Evolutionary conservation across 768 basidiomycete species (phyloP).

Genomic region (Dictyophora rubrovolvata): DNA sequence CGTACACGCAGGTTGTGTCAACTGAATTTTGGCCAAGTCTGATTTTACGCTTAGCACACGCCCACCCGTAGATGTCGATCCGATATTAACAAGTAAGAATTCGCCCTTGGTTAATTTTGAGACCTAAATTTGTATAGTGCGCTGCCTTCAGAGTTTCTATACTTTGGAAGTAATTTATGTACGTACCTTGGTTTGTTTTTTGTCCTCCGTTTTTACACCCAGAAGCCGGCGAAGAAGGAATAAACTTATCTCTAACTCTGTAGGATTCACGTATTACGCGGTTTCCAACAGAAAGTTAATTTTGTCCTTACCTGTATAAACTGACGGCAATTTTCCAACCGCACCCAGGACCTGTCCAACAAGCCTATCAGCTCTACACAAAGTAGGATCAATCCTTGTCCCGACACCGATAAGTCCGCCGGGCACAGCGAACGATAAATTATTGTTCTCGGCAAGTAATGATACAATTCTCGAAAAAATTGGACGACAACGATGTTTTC

Average conservation of each 20-base stretch:
- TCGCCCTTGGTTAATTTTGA: conserved; percentile 87
- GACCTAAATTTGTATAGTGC: conserved; percentile 26
- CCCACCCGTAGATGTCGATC: conserved; percentile 94
- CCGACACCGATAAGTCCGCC: conserved; percentile 98
- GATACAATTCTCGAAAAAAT: conserved; percentile 89
- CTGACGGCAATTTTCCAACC: conserved; percentile 87
- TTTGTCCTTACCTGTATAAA: conserved; percentile 65
- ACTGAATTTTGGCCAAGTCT: conserved; percentile 86
- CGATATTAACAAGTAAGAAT: conserved; percentile 92
- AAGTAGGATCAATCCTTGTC: conserved; percentile 89
- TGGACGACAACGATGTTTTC: conserved; percentile 84
- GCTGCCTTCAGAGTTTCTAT: neutral
- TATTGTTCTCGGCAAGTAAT: conserved; percentile 90
- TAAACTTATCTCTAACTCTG: conserved; percentile 84
- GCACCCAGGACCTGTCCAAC: conserved; percentile 95
- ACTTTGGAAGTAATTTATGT: neutral
- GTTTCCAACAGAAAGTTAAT: neutral
- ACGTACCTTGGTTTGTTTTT: conserved; percentile 81
- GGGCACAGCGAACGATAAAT: conserved; percentile 89
- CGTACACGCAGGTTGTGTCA: conserved; percentile 92
- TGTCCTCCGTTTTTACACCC: conserved; percentile 98
- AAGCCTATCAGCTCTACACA: conserved; percentile 93
- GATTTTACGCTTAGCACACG: conserved; percentile 91
- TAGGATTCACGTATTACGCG: neutral
- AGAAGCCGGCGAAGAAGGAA: conserved; percentile 92